Conservation (phyloP, 306 rosid species). For the Betula pendula region DNA sequence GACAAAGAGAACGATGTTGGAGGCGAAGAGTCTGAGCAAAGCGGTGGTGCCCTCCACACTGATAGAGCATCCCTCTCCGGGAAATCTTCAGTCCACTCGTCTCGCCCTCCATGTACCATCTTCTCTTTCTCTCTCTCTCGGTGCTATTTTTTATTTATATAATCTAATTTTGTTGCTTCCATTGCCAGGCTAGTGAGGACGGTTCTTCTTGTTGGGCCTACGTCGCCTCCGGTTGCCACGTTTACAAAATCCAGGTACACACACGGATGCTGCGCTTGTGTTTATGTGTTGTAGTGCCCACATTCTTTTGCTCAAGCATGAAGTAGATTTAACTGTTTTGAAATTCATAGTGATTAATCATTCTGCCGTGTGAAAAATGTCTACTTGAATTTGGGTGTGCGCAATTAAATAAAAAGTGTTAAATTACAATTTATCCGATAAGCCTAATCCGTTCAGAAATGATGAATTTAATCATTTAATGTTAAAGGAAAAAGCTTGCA, state of each 20-base stretch:
- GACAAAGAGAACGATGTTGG: conserved; percentile 36
- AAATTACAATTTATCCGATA: too few relatives aligned
- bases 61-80: conserved; percentile 73
- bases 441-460: too few relatives aligned
- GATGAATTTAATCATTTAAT: too few relatives aligned
- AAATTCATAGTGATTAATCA: not conserved
- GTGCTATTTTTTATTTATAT: not conserved
- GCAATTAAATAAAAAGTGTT: too few relatives aligned
- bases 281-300: not conserved
- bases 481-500: not conserved
- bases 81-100: conserved; percentile 77
- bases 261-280: not conserved
- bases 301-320: not conserved
- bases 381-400: too few relatives aligned
- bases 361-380: too few relatives aligned
- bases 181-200: conserved; percentile 47
- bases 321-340: not conserved
- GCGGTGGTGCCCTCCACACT: conserved; percentile 70
- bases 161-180: not conserved
- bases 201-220: conserved; percentile 51
- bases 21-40: conserved; percentile 66
- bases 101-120: conserved; percentile 65
- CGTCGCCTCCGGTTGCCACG: conserved; percentile 73
- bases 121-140: not conserved
- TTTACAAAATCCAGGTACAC: conserved; percentile 69